Percentiles rank a stretch among this genome's conserved stretches.
These are phyloP conservation scores for Coffea canephora DNA, from an alignment of 257 asterid species.

Conservation along the genomic window DNA sequence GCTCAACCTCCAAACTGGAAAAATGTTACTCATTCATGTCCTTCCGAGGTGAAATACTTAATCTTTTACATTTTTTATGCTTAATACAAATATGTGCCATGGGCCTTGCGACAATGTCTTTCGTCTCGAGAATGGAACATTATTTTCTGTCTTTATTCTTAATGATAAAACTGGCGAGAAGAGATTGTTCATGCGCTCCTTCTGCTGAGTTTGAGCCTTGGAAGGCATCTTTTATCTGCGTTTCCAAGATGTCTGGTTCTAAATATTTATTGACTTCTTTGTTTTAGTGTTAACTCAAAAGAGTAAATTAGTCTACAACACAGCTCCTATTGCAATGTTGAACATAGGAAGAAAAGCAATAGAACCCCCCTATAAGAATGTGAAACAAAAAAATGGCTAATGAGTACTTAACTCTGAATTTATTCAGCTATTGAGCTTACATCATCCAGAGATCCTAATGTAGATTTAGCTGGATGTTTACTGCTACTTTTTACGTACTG, in stretches of 20 bases:
- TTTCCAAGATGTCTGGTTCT: neutral
- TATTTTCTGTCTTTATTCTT: neutral
- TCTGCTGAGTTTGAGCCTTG: neutral
- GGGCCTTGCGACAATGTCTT: too few relatives aligned
- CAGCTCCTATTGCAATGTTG: neutral
- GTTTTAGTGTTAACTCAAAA: too few relatives aligned
- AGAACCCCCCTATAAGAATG: neutral
- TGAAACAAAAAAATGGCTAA: neutral
- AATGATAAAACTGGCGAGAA: neutral
- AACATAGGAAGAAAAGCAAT: neutral
- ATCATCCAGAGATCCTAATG: neutral
- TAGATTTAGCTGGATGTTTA: neutral
- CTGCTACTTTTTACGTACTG: neutral
- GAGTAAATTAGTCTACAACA: neutral
- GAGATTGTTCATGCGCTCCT: neutral
- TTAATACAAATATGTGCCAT: neutral
- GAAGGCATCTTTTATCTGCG: neutral
- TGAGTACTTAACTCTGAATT: neutral
- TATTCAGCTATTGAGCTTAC: neutral
- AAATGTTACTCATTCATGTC: neutral
- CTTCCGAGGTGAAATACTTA: neutral
- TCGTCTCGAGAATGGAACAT: too few relatives aligned
- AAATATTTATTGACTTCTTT: neutral
- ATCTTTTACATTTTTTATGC: neutral
- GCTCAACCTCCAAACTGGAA: neutral